Base-by-base conservation (phyloP, 768 basidiomycete species). In the Heimioporus sp. region DNA sequence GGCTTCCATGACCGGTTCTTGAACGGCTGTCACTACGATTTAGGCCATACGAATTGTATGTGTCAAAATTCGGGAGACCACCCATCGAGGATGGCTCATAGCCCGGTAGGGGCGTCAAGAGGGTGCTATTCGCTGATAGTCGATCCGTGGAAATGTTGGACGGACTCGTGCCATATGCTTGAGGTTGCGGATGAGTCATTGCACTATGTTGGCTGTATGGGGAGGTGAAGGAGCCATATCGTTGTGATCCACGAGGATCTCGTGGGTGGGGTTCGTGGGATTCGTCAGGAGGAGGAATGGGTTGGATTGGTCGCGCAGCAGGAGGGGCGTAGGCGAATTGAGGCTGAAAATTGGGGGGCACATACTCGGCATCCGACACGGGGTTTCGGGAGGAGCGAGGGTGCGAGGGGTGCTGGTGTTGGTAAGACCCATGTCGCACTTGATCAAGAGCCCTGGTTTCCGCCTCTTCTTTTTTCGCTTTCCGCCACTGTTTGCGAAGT, bases 401-500 rank as follows among this genome's bases (percentile, higher is more conserved):
- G 19, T 61, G 61, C 8, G 61, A 39, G 24, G 45, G 50, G 36
- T 51, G 55, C 34, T 54, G 57, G 19, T 57, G 49, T 42, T 45
- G 56, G 30, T 67, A 59, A 45, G 58, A 52, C n/a, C 44, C 49
- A 30, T 55, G 56, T 35, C 43, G 66, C 32, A 40, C 51, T 10
- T n/a, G 41, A 24, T 58, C 56, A 19, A 63, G 49, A 40, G 54
- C 51, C 21, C 54, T 61, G 13, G 61, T 46, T 45, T 73, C 72
- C n/a, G 65, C 61, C 44, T 71, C 70, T 63, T 92, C 91, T 70
- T 95, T 93, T 76, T 95, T 97, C 59, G 85, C 81, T 74, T 92
- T 92, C 38, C 94, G 85, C 94, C 96, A 97, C 61, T 89, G 87
- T 70, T 95, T 98, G 51, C 96, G 86, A 62, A 98, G 83, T 65